A percentile compares a stretch with the other conserved stretches of the same genome.
phyloP scores from a whole-genome alignment of 306 rosid genomes.

The Acacia acuminata region DNA sequence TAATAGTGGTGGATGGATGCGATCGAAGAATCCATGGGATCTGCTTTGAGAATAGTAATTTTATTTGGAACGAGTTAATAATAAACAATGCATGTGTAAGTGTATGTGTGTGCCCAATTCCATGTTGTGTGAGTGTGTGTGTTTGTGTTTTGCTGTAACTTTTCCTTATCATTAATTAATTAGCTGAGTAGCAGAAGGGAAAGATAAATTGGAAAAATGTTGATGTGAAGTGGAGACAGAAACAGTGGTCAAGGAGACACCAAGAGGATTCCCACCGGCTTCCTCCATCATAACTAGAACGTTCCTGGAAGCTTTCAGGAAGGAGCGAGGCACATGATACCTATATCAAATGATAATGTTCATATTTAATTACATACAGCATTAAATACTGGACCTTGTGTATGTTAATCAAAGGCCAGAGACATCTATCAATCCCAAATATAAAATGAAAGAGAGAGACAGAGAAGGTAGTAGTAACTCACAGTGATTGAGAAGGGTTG shows the following conservation, averaged over 20 bases:
- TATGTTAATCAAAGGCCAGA: background rate
- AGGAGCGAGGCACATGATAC: conserved; percentile 77
- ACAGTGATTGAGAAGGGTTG: conserved; percentile 64
- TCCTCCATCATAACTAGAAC: conserved; percentile 62
- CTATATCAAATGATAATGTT: conserved; percentile 20
- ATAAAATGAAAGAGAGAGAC: background rate
- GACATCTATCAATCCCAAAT: too few species aligned
- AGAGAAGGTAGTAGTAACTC: conserved; percentile 12
- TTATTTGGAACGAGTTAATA: background rate
- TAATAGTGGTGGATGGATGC: background rate
- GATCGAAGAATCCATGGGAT: background rate
- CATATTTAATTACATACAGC: background rate
- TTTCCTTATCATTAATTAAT: background rate
- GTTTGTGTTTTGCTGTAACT: background rate
- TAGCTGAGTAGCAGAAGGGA: conserved; percentile 31
- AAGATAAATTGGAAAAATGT: conserved; percentile 19
- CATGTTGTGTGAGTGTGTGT: background rate
- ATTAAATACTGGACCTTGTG: background rate
- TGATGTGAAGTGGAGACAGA: conserved; percentile 30
- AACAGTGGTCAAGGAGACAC: conserved; percentile 46
- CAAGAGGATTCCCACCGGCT: conserved; percentile 73
- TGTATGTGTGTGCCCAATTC: background rate
- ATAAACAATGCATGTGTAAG: background rate
- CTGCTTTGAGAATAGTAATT: background rate
- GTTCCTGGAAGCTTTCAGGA: conserved; percentile 49